Evolutionary conservation across 306 rosid species (phyloP), one percentile per base, ranked within the genome.

Genomic region (Ceratonia siliqua): DNA sequence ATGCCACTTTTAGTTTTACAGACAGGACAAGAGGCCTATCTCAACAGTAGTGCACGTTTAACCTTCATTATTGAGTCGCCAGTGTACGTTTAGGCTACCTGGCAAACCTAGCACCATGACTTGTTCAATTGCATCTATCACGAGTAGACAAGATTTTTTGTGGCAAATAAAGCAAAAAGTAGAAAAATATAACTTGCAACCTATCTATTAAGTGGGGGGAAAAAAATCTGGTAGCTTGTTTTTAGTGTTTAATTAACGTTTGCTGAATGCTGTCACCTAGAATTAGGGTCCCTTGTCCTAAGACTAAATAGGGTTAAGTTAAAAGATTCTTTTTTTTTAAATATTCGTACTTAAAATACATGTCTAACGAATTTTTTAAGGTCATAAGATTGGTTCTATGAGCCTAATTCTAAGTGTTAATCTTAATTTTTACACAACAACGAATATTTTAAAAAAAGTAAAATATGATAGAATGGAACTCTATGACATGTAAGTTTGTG

Each of bases 61-160:
- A 64, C 66, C 80, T 50, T 69, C 87, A 90, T 90, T 78, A 90
- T 90, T 90, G 84, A 81, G 70, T 83, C 62, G 77, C 62, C 84
- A 68, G 80, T 43, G 82, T 79, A 75, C 79, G 20, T 30, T 55
- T 69, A 70, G 48, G 78, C 79, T 79, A 85, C 87, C 83, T 84
- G 91, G 86, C 90, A 81, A 79, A 52, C 75, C 82, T 62, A 49
- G 68, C 89, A 48, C 89, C 87, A 67, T 55, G 73, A 32, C 62
- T 61, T 61, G 43, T 82, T 72, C 32, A 55, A 50, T 45, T 48
- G 38, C 58, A 64, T 73, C 77, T 79, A 50, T 77, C 74, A 67
- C 86, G 75, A 80, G 10, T 58, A 49, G 89, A 82, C 92, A 80
- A 54, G 77, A 13, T 24, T 49, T 66, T 57, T 48, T 28, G 69